phyloP scores from a whole-genome alignment of 2,329 filamentous ascomycete species.

The Trichoderma citrinoviride region DNA sequence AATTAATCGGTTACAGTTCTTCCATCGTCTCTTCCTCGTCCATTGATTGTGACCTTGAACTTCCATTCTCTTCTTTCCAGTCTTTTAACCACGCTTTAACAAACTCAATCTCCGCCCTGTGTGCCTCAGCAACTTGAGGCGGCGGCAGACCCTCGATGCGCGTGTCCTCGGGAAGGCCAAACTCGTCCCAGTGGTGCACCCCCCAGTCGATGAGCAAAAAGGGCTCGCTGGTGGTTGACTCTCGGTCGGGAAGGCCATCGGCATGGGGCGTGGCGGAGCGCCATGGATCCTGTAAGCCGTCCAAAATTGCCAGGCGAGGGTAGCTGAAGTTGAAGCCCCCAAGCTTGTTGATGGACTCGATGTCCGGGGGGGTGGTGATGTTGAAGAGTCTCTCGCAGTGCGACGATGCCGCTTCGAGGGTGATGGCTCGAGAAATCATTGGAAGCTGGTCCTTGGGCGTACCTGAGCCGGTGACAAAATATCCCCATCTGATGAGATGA shows the following conservation, averaged over 20 bases:
- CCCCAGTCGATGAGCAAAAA: conserved; percentile 71
- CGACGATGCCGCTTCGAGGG: conserved; percentile 59
- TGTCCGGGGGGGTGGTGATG: conserved; percentile 61
- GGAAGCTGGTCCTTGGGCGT: conserved; percentile 63
- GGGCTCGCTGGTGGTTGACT: conserved; percentile 63
- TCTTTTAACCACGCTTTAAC: conserved; percentile 67
- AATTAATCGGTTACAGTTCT: background rate
- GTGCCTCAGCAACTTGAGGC: conserved; percentile 54
- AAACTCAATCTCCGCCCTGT: conserved; percentile 57
- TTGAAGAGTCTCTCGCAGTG: conserved; percentile 69
- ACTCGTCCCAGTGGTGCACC: conserved; percentile 81
- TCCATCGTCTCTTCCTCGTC: background rate
- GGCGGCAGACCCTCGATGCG: conserved; percentile 64
- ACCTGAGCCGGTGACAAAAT: conserved; percentile 69
- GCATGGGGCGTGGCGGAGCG: conserved; percentile 69
- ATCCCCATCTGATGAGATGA: conserved; percentile 62
- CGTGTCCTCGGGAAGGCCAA: conserved; percentile 53
- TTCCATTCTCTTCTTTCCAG: conserved; percentile 41
- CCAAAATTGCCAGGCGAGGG: conserved; percentile 70
- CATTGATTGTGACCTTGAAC: background rate
- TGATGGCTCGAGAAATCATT: conserved; percentile 67
- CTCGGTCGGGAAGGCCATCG: conserved; percentile 54
- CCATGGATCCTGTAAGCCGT: conserved; percentile 80
- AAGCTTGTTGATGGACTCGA: conserved; percentile 69
- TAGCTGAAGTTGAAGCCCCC: conserved; percentile 72